Evolutionary conservation across 2,329 filamentous ascomycete species (phyloP), one percentile per base, ranked within the genome.

Genomic region (Exophiala sideris): DNA sequence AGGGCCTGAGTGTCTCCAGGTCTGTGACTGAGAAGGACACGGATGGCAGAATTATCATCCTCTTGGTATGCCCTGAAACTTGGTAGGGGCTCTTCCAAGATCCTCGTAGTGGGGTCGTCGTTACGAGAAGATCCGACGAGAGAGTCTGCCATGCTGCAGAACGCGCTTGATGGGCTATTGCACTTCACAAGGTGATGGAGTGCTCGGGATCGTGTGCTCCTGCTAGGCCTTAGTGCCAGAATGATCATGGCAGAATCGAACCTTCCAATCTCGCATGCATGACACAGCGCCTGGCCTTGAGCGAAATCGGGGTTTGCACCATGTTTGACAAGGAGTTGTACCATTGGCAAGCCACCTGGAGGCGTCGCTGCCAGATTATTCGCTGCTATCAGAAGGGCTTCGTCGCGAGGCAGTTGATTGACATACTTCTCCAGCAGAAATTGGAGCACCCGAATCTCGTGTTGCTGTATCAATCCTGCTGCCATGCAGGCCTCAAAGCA

Each of bases 221-320:
- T 24, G 10, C n/a, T 12, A 12, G 46, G 46, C 10, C 24, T 40
- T 8, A 32, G n/a, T 32, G 11, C 20, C 14, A 49, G 32, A 12
- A 49, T 21, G 33, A 18, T 24, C 24, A 73, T 71, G 14, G 77
- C 77, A 0, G 78, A 76, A 10, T 80, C 58, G 0, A 82, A 76
- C 11, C 81, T 80, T 0, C 79, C 77, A 2, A 81, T 72, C 36
- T 69, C 72, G 1, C 82, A 83, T 1, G 81, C 83, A 72, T 84
- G 79, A 1, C 81, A 79, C 36, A 86, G 72, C 1, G 79, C 76
- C 62, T 81, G 71, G 5, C 83, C 83, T 45, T 76, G 66, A 35
- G 79, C 74, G 61, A 76, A 73, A 59, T 83, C 77, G 53, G 80
- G 72, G 41, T 78, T 72, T 0, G 73, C 75, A 2, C 70, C 73